Evolutionary conservation across 169 alveolate genomes (phyloP).

Genomic region (Plasmodium billcollinsi): DNA sequence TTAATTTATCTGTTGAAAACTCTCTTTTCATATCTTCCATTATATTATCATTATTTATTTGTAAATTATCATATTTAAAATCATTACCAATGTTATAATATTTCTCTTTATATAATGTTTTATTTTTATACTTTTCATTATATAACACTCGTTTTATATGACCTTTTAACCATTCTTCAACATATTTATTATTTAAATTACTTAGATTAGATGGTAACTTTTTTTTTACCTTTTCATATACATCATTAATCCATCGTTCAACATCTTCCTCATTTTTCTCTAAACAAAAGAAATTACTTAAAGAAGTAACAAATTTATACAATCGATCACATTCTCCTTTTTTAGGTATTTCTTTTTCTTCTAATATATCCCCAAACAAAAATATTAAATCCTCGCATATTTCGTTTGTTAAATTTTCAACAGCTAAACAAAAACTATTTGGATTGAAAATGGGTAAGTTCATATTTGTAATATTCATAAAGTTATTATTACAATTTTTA

Average conservation of each 20-base stretch:
- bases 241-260: constrained; percentile 68
- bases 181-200: constrained; percentile 30
- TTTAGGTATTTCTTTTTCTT: constrained; percentile 31
- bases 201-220: constrained; percentile 50
- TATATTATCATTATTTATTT: constrained; percentile 1
- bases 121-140: constrained; percentile 54
- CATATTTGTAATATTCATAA: constrained; percentile 67
- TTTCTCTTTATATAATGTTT: constrained; percentile 60
- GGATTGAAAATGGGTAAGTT: constrained; percentile 70
- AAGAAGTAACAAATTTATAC: constrained; percentile 48
- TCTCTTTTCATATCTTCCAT: constrained; percentile 16
- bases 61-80: constrained; percentile 58
- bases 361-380: constrained; percentile 56
- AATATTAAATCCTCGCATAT: constrained; percentile 69
- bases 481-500: constrained; percentile 12
- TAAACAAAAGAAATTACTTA: constrained; percentile 60
- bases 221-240: constrained; percentile 39
- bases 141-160: constrained; percentile 52
- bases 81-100: constrained; percentile 71
- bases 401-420: constrained; percentile 51
- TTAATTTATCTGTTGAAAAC: constrained; percentile 51
- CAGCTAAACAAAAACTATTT: constrained; percentile 63
- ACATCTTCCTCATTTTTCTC: constrained; percentile 61
- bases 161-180: constrained; percentile 58
- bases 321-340: constrained; percentile 59